Evolutionary conservation across 495 filamentous ascomycete species (phyloP).

Genomic region (Xylaria venustula): DNA sequence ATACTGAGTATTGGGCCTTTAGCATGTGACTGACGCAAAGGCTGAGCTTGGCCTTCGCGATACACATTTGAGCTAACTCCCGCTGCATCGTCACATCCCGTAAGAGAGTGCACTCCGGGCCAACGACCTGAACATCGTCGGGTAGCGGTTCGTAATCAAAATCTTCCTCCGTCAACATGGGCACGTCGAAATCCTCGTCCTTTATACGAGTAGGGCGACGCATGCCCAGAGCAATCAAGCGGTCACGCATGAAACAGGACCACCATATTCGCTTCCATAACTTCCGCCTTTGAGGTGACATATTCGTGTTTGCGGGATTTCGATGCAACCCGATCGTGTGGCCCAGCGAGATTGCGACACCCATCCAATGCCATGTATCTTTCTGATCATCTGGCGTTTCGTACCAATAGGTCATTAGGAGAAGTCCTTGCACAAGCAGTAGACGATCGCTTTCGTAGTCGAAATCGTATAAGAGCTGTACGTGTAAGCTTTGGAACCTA

Average conservation of each 20-base stretch:
- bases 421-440: conserved; percentile 75
- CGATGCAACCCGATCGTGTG: conserved; percentile 83
- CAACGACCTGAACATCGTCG: conserved; percentile 62
- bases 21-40: conserved; percentile 81
- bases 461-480: conserved; percentile 69
- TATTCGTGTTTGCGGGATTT: conserved; percentile 69
- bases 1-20: conserved; percentile 82
- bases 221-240: conserved; percentile 85
- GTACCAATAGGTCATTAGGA: conserved; percentile 91
- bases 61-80: conserved; percentile 79
- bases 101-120: conserved; percentile 63
- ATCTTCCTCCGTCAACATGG: conserved; percentile 78
- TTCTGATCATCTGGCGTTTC: conserved; percentile 88
- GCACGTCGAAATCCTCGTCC: conserved; percentile 84
- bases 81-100: conserved; percentile 65
- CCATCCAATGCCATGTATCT: conserved; percentile 92
- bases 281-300: conserved; percentile 66
- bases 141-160: conserved; percentile 73
- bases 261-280: conserved; percentile 94
- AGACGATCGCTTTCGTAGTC: conserved; percentile 83
- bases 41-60: conserved; percentile 88
- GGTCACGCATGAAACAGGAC: conserved; percentile 89
- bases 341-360: conserved; percentile 76
- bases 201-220: conserved; percentile 85
- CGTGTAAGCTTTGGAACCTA: conserved; percentile 19